A percentile compares a stretch with the other conserved stretches of the same genome.
These are phyloP conservation scores for Penicillium sp. DNA, from an alignment of 2,329 filamentous ascomycete species.

Conservation along the genomic window DNA sequence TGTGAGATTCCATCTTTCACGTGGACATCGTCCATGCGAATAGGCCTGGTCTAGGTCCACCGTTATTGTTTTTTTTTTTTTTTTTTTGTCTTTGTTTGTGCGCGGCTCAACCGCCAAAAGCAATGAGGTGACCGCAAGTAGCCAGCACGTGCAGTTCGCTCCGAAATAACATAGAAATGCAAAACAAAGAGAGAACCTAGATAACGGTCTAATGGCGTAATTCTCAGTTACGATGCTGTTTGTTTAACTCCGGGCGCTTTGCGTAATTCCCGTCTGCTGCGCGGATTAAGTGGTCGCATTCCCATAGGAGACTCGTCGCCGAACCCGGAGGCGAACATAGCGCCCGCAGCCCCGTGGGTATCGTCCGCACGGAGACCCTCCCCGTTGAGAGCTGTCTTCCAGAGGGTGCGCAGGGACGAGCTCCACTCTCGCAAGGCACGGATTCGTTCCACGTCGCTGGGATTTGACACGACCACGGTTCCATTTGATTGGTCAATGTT, in stretches of 20 bases:
- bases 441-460: conserved; percentile 68
- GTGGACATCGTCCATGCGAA: conserved; percentile 3
- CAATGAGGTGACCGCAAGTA: not conserved
- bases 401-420: conserved; percentile 67
- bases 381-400: conserved; percentile 69
- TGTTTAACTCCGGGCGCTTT: conserved; percentile 13
- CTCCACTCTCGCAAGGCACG: conserved; percentile 73
- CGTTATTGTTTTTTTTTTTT: not conserved
- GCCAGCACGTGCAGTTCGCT: not conserved
- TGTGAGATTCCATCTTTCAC: conserved; percentile 15
- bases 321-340: conserved; percentile 32
- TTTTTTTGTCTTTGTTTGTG: not conserved
- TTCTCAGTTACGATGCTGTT: not conserved
- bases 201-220: not conserved
- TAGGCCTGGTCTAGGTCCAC: conserved; percentile 4
- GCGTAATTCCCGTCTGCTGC: conserved; percentile 27
- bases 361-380: conserved; percentile 62
- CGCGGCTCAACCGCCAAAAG: conserved; percentile 7
- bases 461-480: conserved; percentile 75
- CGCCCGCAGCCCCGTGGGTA: conserved; percentile 22
- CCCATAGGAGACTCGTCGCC: conserved; percentile 29
- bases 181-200: not conserved
- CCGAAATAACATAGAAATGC: not conserved
- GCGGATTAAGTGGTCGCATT: conserved; percentile 21
- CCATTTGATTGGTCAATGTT: conserved; percentile 88